Evolutionary conservation across 2,329 filamentous ascomycete species (phyloP).

Genomic region (Torrubiella hemipterigena): DNA sequence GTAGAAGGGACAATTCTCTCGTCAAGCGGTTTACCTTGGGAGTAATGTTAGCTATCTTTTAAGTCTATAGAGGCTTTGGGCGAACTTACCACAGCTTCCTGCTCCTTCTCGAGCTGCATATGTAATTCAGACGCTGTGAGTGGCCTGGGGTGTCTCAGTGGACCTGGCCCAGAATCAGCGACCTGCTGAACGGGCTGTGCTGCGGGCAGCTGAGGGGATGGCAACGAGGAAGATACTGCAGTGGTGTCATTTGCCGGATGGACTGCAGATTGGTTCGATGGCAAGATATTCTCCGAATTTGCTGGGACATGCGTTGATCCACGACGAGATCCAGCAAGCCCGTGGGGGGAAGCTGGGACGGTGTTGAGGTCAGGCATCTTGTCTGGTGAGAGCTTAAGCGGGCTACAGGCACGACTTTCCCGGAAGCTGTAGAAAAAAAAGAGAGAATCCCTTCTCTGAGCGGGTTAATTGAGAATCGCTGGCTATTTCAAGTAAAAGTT

Average conservation of each 20-base stretch:
- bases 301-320: constrained; percentile 16
- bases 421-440: too few species aligned
- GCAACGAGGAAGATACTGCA: constrained; percentile 18
- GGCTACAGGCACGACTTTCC: too few species aligned
- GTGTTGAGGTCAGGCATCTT: constrained; percentile 45
- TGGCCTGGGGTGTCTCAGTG: constrained; percentile 74
- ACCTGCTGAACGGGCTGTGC: constrained; percentile 20
- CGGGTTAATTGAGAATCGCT: too few species aligned
- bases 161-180: constrained; percentile 50
- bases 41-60: background rate
- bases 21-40: constrained; percentile 80
- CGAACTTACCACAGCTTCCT: constrained; percentile 71
- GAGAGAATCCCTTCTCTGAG: too few species aligned
- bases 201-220: constrained; percentile 16
- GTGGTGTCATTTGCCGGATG: constrained; percentile 18
- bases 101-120: constrained; percentile 83
- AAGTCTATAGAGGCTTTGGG: background rate
- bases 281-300: constrained; percentile 42
- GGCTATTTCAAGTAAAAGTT: background rate
- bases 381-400: constrained; percentile 3
- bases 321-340: constrained; percentile 16
- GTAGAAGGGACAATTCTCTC: constrained; percentile 76
- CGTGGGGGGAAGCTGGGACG: constrained; percentile 37
- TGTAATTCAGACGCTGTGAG: constrained; percentile 84
- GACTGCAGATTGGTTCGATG: constrained; percentile 40